phyloP scores from a whole-genome alignment of 345 rosid genomes.

The Camelina sativa region DNA sequence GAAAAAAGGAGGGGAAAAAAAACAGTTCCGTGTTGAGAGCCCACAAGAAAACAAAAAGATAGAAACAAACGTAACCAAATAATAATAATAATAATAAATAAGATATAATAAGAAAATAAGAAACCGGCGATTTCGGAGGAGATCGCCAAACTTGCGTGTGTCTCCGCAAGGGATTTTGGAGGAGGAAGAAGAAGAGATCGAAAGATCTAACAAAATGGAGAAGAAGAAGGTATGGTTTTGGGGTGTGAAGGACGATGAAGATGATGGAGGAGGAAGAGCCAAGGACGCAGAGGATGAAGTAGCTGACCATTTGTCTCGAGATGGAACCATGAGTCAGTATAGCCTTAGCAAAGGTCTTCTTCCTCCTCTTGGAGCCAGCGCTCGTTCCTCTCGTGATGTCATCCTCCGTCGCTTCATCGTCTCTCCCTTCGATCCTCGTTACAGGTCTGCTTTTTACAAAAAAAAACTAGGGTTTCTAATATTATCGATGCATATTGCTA shows the following conservation, averaged over 20 bases:
- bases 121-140: conserved; percentile 13
- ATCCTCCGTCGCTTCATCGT: conserved; percentile 59
- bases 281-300: conserved; percentile 30
- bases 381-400: conserved; percentile 47
- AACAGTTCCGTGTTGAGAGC: not conserved
- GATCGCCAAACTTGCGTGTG: not conserved
- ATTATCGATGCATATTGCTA: not conserved
- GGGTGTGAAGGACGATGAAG: conserved; percentile 23
- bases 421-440: conserved; percentile 71
- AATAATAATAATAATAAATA: not conserved
- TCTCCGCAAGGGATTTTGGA: conserved; percentile 9
- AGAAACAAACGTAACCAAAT: not conserved
- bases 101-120: conserved; percentile 3
- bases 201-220: conserved; percentile 14
- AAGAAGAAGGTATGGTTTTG: conserved; percentile 47
- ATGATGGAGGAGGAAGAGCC: not conserved
- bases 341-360: conserved; percentile 66
- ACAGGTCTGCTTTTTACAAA: conserved; percentile 49
- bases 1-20: not conserved
- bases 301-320: conserved; percentile 44
- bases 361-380: conserved; percentile 74
- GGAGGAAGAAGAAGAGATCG: not conserved
- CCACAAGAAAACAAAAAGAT: not conserved
- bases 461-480: not conserved
- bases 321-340: conserved; percentile 59